These are phyloP conservation scores for Ceratobasidium sp. DNA, from an alignment of 1,284 basidiomycete genomes.

Conservation along the genomic window DNA sequence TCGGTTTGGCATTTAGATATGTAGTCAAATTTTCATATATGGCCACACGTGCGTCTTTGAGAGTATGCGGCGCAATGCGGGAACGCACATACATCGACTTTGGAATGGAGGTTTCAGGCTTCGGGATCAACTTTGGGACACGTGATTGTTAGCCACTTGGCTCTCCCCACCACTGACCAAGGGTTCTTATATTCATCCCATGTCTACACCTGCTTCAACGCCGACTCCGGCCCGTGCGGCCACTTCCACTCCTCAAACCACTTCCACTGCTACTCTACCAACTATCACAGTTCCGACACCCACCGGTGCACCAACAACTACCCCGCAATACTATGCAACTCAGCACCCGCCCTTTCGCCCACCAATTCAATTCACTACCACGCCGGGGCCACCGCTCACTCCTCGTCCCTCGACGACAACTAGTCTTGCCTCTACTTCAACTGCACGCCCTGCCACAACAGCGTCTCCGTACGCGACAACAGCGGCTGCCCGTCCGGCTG, in stretches of 20 bases:
- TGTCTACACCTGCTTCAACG: not conserved
- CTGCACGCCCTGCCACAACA: conserved; percentile 16
- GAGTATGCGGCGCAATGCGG: too few relatives aligned
- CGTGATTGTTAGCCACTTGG: not conserved
- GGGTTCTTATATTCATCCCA: not conserved
- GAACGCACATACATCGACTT: too few relatives aligned
- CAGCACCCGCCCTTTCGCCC: conserved; percentile 25
- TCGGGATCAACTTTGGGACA: not conserved
- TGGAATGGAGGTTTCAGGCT: too few relatives aligned
- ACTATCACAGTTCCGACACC: conserved; percentile 1
- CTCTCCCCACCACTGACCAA: not conserved
- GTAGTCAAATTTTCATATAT: too few relatives aligned
- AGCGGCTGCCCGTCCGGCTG: conserved; percentile 11
- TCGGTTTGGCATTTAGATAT: not conserved
- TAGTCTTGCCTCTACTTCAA: conserved; percentile 2
- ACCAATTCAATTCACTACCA: conserved; percentile 30
- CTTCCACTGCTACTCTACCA: not conserved
- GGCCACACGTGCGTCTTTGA: too few relatives aligned
- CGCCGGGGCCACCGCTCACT: conserved; percentile 32
- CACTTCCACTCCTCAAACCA: not conserved
- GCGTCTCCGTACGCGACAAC: conserved; percentile 5
- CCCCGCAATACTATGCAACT: conserved; percentile 25
- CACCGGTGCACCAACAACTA: conserved; percentile 1
- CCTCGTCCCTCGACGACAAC: conserved; percentile 3
- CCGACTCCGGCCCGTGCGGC: not conserved